Conservation (phyloP, 2,329 filamentous ascomycete genomes). For the Fusarium caatingaense region DNA sequence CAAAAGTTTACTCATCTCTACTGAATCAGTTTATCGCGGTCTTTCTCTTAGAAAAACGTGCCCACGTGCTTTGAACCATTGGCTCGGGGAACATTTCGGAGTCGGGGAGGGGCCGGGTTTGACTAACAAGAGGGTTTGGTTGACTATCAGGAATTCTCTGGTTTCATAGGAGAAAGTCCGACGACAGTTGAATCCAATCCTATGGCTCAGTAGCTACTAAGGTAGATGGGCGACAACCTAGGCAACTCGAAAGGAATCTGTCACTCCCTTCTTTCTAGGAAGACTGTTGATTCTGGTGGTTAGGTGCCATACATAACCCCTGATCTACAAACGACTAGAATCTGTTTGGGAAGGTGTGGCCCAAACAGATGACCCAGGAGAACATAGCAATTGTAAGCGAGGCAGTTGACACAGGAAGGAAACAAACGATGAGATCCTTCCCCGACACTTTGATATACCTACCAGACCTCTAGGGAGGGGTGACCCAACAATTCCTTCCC, state of each 20-base stretch:
- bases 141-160: not conserved
- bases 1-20: not conserved
- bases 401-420: conserved; percentile 13
- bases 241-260: not conserved
- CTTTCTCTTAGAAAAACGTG: not conserved
- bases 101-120: not conserved
- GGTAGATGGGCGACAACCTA: not conserved
- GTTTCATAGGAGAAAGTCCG: not conserved
- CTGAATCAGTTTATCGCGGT: not conserved
- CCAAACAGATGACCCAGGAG: not conserved
- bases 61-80: conserved; percentile 47
- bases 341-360: conserved; percentile 22
- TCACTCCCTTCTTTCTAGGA: not conserved
- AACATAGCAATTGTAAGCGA: conserved; percentile 13
- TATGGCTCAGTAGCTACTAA: not conserved
- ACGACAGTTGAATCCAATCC: not conserved
- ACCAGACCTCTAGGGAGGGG: not conserved
- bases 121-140: not conserved
- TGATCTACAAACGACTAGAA: conserved; percentile 17
- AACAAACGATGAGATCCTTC: conserved; percentile 4
- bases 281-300: not conserved
- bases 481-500: not conserved
- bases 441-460: not conserved
- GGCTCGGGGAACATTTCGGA: conserved; percentile 30
- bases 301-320: conserved; percentile 3